Base-by-base conservation (phyloP, 148 eudicot species). In the Heliamphora exappendiculata region DNA sequence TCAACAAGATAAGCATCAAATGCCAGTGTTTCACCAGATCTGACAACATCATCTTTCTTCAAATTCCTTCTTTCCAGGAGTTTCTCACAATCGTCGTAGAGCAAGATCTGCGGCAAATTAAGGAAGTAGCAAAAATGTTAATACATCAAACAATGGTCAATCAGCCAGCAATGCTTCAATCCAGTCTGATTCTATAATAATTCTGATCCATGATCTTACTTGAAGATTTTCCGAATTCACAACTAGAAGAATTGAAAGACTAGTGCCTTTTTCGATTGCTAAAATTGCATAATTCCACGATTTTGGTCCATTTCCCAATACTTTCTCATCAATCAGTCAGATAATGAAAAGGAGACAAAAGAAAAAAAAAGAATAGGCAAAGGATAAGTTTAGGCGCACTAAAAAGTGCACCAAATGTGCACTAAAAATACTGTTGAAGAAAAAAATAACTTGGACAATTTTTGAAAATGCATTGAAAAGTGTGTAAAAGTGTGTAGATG, bases 1-100 rank as follows among this genome's bases (percentile, higher is more conserved):
- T 95, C 97, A 57, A 91, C 94, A 79, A 92, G 89, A 80, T 84
- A 88, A 47, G 96, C 79, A 76, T 78, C 72, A 76, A 88, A 89
- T 62, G 87, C 69, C 67, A 91, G n/a, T 12, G 91, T 79, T 76
- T 87, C 96, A 1, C 96, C 96, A 16, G 89, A 75, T 63, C 41
- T 75, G 41, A 94, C 82, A 41, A 69, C 80, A 60, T 94, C 92
- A 76, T 83, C 92, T 71, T 85, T 84, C 73, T 89, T 86, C 78
- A 86, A 71, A 79, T 86, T 85, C 76, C 77, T 91, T 64, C 86
- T 81, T 45, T 81, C 89, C 73, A 91, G 70, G 49, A 87, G 77
- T 79, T 89, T 86, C 76, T 89, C 90, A 72, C 76, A 65, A 26
- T 88, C 93, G 81, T 95, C 97, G 78, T 85, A 91, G 37, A 95